Percentiles rank a stretch among this genome's conserved stretches.
These are phyloP conservation scores for Phaeotremella skinneri DNA, from an alignment of 768 basidiomycete species.

Conservation along the genomic window DNA sequence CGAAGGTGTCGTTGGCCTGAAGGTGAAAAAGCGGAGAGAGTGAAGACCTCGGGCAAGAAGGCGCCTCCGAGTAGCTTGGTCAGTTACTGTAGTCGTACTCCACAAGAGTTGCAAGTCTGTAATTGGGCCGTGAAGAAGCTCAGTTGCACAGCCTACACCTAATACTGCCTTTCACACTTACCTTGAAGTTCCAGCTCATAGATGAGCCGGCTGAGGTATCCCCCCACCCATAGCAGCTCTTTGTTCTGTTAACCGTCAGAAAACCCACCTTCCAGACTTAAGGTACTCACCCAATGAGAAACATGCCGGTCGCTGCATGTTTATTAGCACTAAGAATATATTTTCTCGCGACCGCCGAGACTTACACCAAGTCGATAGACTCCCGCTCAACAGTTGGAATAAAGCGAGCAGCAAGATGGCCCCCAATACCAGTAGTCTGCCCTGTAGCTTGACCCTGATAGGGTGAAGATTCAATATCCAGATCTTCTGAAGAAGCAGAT, in stretches of 20 bases:
- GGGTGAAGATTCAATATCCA: not conserved
- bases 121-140: no score
- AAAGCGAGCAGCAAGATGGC: constrained; percentile 73
- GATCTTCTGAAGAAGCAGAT: not conserved
- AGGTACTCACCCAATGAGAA: constrained; percentile 18
- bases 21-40: constrained; percentile 83
- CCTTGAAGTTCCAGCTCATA: constrained; percentile 77
- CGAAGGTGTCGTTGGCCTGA: constrained; percentile 81
- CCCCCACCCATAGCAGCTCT: constrained; percentile 80
- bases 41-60: constrained; percentile 68
- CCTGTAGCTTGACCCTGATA: constrained; percentile 78
- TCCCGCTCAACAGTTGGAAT: constrained; percentile 96
- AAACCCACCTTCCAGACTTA: no score
- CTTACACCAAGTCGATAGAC: constrained; percentile 77
- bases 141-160: no score
- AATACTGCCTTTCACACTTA: constrained; percentile 61
- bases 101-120: constrained; percentile 21
- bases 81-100: constrained; percentile 43
- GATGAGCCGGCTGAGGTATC: constrained; percentile 72
- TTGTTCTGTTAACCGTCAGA: constrained; percentile 59
- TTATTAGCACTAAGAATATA: not conserved
- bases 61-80: constrained; percentile 50
- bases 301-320: constrained; percentile 70
- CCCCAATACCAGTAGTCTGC: constrained; percentile 81
- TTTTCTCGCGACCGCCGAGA: not conserved